phyloP scores from a whole-genome alignment of 2,329 filamentous ascomycete species.

The Ramularia collo-cygni region DNA sequence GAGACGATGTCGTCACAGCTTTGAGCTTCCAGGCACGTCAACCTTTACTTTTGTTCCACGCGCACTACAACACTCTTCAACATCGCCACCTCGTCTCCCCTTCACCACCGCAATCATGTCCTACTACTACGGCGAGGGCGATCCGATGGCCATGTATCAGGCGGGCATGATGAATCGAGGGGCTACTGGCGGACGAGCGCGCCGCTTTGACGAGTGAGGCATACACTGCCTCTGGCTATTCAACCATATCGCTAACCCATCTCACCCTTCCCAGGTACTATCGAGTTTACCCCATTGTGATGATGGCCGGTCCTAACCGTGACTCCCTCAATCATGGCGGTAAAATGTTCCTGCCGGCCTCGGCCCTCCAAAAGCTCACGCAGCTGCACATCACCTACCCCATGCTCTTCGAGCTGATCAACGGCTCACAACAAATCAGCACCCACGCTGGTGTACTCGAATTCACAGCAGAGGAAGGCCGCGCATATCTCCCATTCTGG shows the following conservation, averaged over 20 bases:
- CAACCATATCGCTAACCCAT: no score
- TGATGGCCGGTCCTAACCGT: constrained; percentile 85
- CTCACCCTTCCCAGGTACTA: constrained; percentile 56
- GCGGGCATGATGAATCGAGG: constrained; percentile 46
- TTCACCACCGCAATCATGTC: constrained; percentile 5
- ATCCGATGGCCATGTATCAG: constrained; percentile 48
- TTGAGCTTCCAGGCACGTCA: no score
- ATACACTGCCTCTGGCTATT: no score
- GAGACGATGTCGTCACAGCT: no score
- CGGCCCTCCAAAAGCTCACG: constrained; percentile 92
- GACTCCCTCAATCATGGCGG: constrained; percentile 90
- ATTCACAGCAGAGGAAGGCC: constrained; percentile 94
- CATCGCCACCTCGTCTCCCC: not conserved
- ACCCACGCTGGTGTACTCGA: constrained; percentile 94
- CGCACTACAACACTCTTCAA: no score
- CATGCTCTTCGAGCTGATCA: constrained; percentile 92
- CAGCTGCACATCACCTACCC: constrained; percentile 95
- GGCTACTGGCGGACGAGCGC: constrained; percentile 40
- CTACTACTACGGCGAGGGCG: constrained; percentile 45
- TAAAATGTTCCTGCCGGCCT: constrained; percentile 96
- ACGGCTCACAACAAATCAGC: constrained; percentile 69
- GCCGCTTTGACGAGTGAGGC: constrained; percentile 74
- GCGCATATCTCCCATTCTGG: constrained; percentile 95
- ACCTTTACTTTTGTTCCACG: no score
- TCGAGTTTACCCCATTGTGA: constrained; percentile 89